Conservation (phyloP, 2,329 filamentous ascomycete genomes). For the Neobulgaria alba region DNA sequence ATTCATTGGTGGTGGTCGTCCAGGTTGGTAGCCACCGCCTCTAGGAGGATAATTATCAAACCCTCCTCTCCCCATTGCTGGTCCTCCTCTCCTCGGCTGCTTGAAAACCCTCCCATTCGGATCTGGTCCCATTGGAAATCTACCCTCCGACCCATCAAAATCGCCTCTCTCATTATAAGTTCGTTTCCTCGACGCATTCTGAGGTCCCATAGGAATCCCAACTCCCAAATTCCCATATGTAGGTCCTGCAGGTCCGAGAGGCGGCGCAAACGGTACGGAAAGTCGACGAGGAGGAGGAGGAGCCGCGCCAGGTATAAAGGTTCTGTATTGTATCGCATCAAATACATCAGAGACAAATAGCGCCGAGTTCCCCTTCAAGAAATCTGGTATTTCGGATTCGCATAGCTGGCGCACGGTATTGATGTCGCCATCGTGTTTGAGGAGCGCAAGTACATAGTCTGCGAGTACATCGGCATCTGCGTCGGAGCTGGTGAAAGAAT, state of each 20-base stretch:
- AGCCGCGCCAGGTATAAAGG: conserved; percentile 48
- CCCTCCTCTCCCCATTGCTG: conserved; percentile 30
- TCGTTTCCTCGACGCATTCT: conserved; percentile 40
- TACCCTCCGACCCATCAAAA: conserved; percentile 30
- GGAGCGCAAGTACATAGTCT: conserved; percentile 73
- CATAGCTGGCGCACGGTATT: conserved; percentile 59
- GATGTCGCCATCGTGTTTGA: conserved; percentile 59
- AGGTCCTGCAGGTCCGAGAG: conserved; percentile 21
- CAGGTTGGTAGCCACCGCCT: conserved; percentile 17
- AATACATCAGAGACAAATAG: conserved; percentile 66
- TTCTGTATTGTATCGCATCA: conserved; percentile 51
- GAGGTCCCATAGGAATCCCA: conserved; percentile 16
- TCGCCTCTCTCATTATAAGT: conserved; percentile 45
- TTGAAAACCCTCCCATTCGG: conserved; percentile 43
- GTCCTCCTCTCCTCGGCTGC: conserved; percentile 46
- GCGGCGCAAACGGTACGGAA: conserved; percentile 20
- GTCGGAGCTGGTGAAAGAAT: conserved; percentile 50
- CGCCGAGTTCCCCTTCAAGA: conserved; percentile 57
- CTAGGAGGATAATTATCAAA: conserved; percentile 28
- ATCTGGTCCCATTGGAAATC: conserved; percentile 26
- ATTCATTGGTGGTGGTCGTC: conserved; percentile 11
- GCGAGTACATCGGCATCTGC: conserved; percentile 75
- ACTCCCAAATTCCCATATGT: conserved; percentile 19
- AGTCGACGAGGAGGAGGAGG: conserved; percentile 29
- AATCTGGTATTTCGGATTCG: conserved; percentile 65